Percentiles rank a stretch among this genome's conserved stretches.
Conservation (phyloP, 345 rosid genomes). For the Pistacia vera region DNA sequence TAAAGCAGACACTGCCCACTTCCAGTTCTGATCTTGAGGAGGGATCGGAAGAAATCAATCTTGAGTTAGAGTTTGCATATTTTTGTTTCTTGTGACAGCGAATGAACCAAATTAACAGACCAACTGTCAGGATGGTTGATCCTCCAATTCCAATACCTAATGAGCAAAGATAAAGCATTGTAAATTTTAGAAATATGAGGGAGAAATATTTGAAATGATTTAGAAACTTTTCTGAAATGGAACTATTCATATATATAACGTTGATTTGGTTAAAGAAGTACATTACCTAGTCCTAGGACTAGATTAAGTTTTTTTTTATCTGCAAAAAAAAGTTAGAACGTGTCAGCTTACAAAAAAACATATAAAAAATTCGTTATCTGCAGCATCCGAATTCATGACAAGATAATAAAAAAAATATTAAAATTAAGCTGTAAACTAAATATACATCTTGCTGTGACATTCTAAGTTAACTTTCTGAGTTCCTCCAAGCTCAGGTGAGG, state of each 20-base stretch:
- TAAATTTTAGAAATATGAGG: too few species aligned
- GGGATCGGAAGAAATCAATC: constrained; percentile 14
- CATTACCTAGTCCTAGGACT: constrained; percentile 36
- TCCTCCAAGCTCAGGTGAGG: too few species aligned
- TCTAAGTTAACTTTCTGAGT: too few species aligned
- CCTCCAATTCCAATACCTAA: constrained; percentile 46
- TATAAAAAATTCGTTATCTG: too few species aligned
- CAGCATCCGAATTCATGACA: background rate
- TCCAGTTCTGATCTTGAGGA: constrained; percentile 43
- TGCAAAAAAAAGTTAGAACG: constrained; percentile 16
- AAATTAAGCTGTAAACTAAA: too few species aligned
- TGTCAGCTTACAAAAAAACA: background rate
- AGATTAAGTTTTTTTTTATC: constrained; percentile 18
- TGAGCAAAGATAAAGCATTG: background rate
- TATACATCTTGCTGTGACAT: too few species aligned
- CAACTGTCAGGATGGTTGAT: constrained; percentile 19
- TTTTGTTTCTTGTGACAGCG: constrained; percentile 22
- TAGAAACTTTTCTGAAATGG: background rate
- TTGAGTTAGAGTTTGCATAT: constrained; percentile 28
- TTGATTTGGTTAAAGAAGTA: background rate
- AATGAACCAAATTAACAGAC: constrained; percentile 20
- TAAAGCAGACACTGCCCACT: constrained; percentile 32
- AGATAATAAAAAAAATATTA: too few species aligned
- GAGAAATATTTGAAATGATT: background rate
- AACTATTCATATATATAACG: background rate